phyloP scores from a whole-genome alignment of 1,284 basidiomycete species.

The Schizophyllum commune region DNA sequence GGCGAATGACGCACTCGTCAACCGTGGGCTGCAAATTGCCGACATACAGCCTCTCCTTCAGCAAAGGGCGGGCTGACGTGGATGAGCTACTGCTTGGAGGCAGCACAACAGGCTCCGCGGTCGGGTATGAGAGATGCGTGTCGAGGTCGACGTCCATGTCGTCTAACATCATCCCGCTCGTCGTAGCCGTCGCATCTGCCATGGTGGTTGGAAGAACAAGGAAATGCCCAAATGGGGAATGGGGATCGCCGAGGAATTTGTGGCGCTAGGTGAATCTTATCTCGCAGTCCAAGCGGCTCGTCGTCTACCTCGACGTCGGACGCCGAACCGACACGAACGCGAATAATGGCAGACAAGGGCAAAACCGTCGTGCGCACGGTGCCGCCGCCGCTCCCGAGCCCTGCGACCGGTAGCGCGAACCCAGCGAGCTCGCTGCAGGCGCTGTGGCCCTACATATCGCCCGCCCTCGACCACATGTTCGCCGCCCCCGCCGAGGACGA shows the following conservation, averaged over 20 bases:
- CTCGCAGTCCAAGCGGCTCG: neutral
- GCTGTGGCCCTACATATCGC: constrained; percentile 66
- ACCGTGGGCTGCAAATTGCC: constrained; percentile 86
- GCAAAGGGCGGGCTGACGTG: constrained; percentile 25
- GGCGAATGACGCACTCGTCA: constrained; percentile 65
- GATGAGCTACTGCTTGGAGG: constrained; percentile 8
- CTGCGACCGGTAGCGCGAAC: constrained; percentile 58
- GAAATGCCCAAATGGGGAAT: neutral
- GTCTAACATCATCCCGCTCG: neutral
- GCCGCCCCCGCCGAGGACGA: constrained; percentile 51
- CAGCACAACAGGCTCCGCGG: constrained; percentile 10
- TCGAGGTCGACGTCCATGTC: constrained; percentile 3
- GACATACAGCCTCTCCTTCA: constrained; percentile 78
- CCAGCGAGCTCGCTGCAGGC: constrained; percentile 61
- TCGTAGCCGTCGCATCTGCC: neutral
- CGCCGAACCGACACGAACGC: neutral
- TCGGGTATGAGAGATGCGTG: constrained; percentile 18
- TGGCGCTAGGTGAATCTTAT: neutral
- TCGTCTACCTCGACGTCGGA: neutral
- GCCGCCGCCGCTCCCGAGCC: constrained; percentile 40
- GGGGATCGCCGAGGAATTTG: neutral
- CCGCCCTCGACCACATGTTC: constrained; percentile 68
- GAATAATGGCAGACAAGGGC: constrained; percentile 5
- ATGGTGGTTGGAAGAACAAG: neutral
- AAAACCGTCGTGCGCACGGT: constrained; percentile 5